A percentile compares a stretch with the other conserved stretches of the same genome.
Evolutionary conservation across 2,329 filamentous ascomycete species (phyloP).

Genomic region (Phialophora expanda): DNA sequence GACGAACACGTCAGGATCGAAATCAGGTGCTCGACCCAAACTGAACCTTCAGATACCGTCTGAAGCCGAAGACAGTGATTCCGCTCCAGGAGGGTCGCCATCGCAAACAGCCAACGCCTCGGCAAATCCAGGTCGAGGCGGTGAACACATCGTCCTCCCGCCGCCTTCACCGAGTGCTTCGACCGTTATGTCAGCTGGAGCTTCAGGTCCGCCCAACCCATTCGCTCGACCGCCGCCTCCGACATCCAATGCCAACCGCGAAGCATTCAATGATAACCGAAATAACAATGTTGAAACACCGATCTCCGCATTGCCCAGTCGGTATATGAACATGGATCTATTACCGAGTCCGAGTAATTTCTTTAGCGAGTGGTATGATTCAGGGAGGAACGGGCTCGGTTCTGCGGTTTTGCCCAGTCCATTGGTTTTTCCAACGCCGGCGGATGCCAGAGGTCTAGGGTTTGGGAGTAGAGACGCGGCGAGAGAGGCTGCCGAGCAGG

Average conservation of each 20-base stretch:
- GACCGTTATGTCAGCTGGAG: conserved; percentile 84
- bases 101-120: conserved; percentile 57
- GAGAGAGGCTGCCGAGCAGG: conserved; percentile 23
- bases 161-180: conserved; percentile 90
- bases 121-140: conserved; percentile 38
- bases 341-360: conserved; percentile 90
- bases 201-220: conserved; percentile 89
- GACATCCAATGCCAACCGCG: conserved; percentile 48
- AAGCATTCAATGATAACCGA: conserved; percentile 47
- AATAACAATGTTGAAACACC: conserved; percentile 68
- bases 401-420: conserved; percentile 90
- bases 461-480: conserved; percentile 34
- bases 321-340: conserved; percentile 86
- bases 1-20: conserved; percentile 70
- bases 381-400: conserved; percentile 57
- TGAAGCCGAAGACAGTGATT: conserved; percentile 77
- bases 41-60: conserved; percentile 95
- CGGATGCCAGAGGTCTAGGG: conserved; percentile 24
- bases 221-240: conserved; percentile 88
- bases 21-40: conserved; percentile 72
- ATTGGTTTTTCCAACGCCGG: conserved; percentile 53
- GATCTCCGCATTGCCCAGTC: conserved; percentile 89
- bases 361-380: conserved; percentile 80
- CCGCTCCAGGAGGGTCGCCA: conserved; percentile 72
- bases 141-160: conserved; percentile 75